Evolutionary conservation across 75 land plant species (phyloP), one percentile per base, ranked within the genome.

Genomic region (Picea sitchensis): DNA sequence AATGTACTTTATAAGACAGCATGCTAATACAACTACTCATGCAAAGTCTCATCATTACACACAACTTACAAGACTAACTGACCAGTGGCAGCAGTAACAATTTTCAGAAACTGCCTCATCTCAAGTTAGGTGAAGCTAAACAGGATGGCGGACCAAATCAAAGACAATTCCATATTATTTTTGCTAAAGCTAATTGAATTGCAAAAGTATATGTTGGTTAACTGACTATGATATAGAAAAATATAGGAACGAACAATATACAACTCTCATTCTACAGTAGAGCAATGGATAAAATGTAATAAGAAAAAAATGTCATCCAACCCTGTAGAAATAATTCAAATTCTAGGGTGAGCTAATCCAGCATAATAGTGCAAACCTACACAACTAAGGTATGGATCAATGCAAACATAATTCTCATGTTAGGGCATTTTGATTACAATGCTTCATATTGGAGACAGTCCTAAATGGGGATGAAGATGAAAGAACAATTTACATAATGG

Each of bases 391-490:
- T 36, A 67, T 36, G 44, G 44, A 71, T n/a, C 2, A 18, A 71
- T 71, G 26, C 51, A 71, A 12, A n/a, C 51, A 71, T 64, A 11
- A 3, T 71, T n/a, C 23, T 71, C 13, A 71, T n/a, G 14, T 71
- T 44, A 64, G 1, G 11, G 51, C 9, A 44, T n/a, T 38, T 41
- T 23, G 44, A 44, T 71, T 21, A 71, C 1, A 34, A 69, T 69
- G 73, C 73, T 69, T 38, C 73, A 69, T 44, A 38, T 18, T 17
- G 32, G 74, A 65, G 21, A 75, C 14, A 17, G 78, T 32, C 79
- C 12, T 61, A 78, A 58, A 61, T 38, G 73, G 73, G 68, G 18
- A 14, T 69, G 73, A n/a, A 69, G 38, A 34, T 36, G 73, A 69
- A 36, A 47, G 51, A 69, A 38, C 73, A 69, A 0, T 26, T 26